Base-by-base conservation (phyloP, 805 yeast genomes). In the Torulaspora maleeae region DNA sequence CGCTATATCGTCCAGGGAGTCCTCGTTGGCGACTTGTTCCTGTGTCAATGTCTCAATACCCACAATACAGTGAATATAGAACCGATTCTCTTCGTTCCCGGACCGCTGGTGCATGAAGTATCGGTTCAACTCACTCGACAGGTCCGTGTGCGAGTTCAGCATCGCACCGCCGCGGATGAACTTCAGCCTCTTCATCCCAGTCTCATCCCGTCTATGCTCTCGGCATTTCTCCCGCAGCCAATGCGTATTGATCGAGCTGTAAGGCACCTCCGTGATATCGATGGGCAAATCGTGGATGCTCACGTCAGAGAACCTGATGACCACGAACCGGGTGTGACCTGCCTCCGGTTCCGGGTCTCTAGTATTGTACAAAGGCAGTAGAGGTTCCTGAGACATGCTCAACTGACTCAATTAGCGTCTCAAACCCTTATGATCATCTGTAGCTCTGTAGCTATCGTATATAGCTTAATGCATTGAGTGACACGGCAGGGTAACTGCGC, bases 21-120 rank as follows among this genome's bases (percentile, higher is more conserved):
- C 78, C 54, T 86, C 95, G 36, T 76, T 69, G 1, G 68, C 71
- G 24, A 86, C 63, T 56, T 83, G 86, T 12, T 72, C 77, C 27
- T 79, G 50, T 12, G 41, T 42, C 38, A 59, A 39, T 11, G 35
- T 41, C 24, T 60, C 60, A 2, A 54, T 88, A 5, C 96, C 95
- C 11, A 86, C 73, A 4, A 86, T 76, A 66, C 95, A 87, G 60
- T 86, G 95, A 3, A 88, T 72, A 57, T 81, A 86, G n/a, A 83
- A 67, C 37, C 67, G 66, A 8, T 67, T 51, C 45, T 47, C 54
- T 11, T 43, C 47, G 6, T 24, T 39, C 15, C 36, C 45, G 9
- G 38, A 24, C 24, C 37, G 34, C 27, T 38, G 38, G 27, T 44
- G 42, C 29, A 33, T 47, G 27, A 56, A 56, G 38, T 49, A 54